These are phyloP conservation scores for Endothia cerciana DNA, from an alignment of 2,329 filamentous ascomycete species.

Conservation along the genomic window DNA sequence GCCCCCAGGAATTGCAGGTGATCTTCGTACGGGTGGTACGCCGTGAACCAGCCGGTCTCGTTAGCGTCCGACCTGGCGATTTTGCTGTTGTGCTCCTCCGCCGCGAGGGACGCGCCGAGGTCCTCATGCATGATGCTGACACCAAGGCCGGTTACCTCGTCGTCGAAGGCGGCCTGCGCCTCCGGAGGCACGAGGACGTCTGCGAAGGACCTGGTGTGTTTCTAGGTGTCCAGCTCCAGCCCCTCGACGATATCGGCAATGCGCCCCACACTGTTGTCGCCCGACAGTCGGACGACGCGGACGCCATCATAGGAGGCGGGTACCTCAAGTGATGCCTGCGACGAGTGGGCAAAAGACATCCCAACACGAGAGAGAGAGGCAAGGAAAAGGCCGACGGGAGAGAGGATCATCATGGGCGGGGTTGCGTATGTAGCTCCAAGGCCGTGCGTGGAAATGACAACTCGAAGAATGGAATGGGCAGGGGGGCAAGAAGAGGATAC, in stretches of 20 bases:
- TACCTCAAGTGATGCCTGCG: not conserved
- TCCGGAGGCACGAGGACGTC: constrained; percentile 47
- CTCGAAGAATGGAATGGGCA: no score
- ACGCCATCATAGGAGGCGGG: constrained; percentile 47
- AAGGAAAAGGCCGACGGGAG: not conserved
- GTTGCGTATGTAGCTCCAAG: no score
- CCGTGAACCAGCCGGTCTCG: constrained; percentile 51
- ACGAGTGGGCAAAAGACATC: not conserved
- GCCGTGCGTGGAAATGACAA: not conserved
- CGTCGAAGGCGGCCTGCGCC: constrained; percentile 40
- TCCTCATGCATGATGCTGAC: constrained; percentile 44
- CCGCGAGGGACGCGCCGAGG: constrained; percentile 43
- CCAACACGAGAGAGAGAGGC: not conserved
- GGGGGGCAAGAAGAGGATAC: not conserved
- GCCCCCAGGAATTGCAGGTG: constrained; percentile 53
- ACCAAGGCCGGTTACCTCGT: constrained; percentile 38
- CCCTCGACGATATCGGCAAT: constrained; percentile 41
- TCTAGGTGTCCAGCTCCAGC: constrained; percentile 44
- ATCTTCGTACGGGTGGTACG: constrained; percentile 56
- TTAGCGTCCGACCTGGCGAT: constrained; percentile 19
- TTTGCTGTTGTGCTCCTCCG: constrained; percentile 34
- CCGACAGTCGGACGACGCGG: constrained; percentile 49
- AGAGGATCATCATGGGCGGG: not conserved
- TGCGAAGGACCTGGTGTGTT: constrained; percentile 41
- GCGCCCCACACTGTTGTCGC: constrained; percentile 38